Percentiles rank a stretch among this genome's conserved stretches.
These are phyloP conservation scores for Beauveria australis DNA, from an alignment of 2,329 filamentous ascomycete genomes.

Conservation along the genomic window DNA sequence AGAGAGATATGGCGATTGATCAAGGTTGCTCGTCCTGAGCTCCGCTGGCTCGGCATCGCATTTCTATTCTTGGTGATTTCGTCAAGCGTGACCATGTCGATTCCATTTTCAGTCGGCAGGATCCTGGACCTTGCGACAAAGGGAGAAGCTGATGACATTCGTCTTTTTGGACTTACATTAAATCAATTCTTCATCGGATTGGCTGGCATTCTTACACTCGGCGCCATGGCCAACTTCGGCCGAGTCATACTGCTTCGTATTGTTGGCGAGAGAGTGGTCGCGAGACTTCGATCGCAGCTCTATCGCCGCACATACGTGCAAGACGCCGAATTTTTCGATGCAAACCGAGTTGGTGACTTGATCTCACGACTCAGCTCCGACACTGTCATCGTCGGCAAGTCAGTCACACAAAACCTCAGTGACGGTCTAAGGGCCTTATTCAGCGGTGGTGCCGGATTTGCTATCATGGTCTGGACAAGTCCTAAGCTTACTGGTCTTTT, in stretches of 20 bases:
- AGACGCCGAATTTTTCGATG: conserved; percentile 98
- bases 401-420: conserved; percentile 94
- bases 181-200: conserved; percentile 84
- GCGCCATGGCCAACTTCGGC: conserved; percentile 86
- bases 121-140: conserved; percentile 89
- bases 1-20: conserved; percentile 79
- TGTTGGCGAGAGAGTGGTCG: conserved; percentile 89
- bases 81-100: conserved; percentile 88
- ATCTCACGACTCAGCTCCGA: conserved; percentile 94
- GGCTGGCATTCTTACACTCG: conserved; percentile 66
- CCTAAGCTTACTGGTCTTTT: conserved; percentile 83
- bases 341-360: conserved; percentile 90
- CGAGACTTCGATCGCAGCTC: conserved; percentile 77
- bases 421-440: conserved; percentile 89
- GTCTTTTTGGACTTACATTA: conserved; percentile 75
- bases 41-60: conserved; percentile 67
- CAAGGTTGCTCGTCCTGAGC: conserved; percentile 80
- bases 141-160: conserved; percentile 53
- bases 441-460: conserved; percentile 81
- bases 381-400: conserved; percentile 96
- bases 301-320: conserved; percentile 93
- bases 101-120: conserved; percentile 93
- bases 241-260: conserved; percentile 89
- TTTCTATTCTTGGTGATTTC: conserved; percentile 83
- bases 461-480: conserved; percentile 93